Evolutionary conservation across 192 early-diverging fungal species (phyloP).

Genomic region (Linderina pennispora): DNA sequence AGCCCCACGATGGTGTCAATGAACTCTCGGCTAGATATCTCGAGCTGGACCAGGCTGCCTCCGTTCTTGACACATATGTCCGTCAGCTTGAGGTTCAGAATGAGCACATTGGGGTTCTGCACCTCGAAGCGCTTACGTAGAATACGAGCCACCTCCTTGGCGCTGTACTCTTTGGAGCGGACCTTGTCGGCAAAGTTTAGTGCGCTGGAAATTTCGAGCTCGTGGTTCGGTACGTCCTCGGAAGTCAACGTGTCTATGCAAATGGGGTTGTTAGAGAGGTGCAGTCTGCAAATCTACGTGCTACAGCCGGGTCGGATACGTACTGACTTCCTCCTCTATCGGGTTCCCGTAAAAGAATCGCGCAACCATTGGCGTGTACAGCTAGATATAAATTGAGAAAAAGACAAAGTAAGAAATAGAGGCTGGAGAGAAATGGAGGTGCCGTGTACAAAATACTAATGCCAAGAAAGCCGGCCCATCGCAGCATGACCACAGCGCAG

Average conservation of each 20-base stretch:
- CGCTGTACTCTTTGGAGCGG: slow-evolving; percentile 70
- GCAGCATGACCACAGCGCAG: too few relatives aligned
- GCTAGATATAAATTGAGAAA: not conserved
- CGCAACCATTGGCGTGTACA: slow-evolving; percentile 22
- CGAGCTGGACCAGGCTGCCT: slow-evolving; percentile 76
- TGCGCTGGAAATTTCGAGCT: slow-evolving; percentile 74
- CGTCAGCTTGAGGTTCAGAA: slow-evolving; percentile 78
- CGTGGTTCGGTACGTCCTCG: slow-evolving; percentile 80
- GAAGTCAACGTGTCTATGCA: slow-evolving; percentile 74
- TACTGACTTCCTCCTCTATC: slow-evolving; percentile 48
- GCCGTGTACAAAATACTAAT: too few relatives aligned
- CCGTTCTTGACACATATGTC: slow-evolving; percentile 97
- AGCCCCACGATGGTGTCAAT: slow-evolving; percentile 74
- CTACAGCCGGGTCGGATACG: slow-evolving; percentile 1
- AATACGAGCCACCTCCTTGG: slow-evolving; percentile 67
- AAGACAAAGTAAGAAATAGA: not conserved
- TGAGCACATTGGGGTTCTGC: slow-evolving; percentile 92
- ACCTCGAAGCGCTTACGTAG: slow-evolving; percentile 79
- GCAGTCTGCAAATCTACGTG: not conserved
- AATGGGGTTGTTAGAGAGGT: slow-evolving; percentile 3
- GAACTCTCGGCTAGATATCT: slow-evolving; percentile 86
- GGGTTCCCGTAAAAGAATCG: slow-evolving; percentile 45
- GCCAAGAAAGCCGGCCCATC: too few relatives aligned
- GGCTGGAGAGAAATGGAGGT: too few relatives aligned
- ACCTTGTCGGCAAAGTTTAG: slow-evolving; percentile 94